These are phyloP conservation scores for Mycena belliarum DNA, from an alignment of 768 basidiomycete species.

Conservation along the genomic window DNA sequence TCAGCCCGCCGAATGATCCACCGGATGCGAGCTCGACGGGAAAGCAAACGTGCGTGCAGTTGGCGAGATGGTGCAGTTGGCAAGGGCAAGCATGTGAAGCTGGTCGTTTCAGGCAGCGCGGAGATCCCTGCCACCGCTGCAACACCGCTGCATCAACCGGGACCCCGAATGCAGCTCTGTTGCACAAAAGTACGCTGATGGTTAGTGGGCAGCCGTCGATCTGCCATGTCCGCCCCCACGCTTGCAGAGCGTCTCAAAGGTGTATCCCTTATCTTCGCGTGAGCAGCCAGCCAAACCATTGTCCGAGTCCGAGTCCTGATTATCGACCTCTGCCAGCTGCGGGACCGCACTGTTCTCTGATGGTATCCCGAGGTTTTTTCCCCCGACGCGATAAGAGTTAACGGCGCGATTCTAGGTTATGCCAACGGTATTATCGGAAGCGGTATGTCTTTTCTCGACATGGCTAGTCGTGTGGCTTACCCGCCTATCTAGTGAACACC, in stretches of 20 bases:
- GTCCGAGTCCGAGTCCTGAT: neutral
- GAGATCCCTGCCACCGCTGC: too few species aligned
- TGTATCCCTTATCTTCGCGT: slow-evolving; percentile 88
- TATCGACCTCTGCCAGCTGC: slow-evolving; percentile 47
- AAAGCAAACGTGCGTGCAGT: too few species aligned
- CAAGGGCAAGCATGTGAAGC: too few species aligned
- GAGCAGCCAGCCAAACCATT: slow-evolving; percentile 23
- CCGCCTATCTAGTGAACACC: slow-evolving; percentile 56
- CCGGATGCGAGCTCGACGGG: too few species aligned
- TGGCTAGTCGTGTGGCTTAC: neutral
- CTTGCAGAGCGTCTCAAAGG: slow-evolving; percentile 41
- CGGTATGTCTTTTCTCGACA: slow-evolving; percentile 46
- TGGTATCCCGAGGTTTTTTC: slow-evolving; percentile 41
- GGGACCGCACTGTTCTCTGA: slow-evolving; percentile 89
- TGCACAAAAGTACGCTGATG: neutral
- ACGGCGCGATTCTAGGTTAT: slow-evolving; percentile 52
- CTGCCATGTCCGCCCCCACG: slow-evolving; percentile 15
- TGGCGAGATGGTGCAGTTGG: too few species aligned
- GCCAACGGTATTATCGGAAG: slow-evolving; percentile 78
- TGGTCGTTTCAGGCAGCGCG: too few species aligned
- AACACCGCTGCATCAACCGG: neutral
- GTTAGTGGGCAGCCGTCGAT: neutral
- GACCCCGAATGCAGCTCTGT: neutral
- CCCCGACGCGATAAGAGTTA: neutral
- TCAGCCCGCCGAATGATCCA: too few species aligned